Percentiles rank a stretch among this genome's conserved stretches.
Conservation (phyloP, 2,329 filamentous ascomycete genomes). For the Alternaria sp. region DNA sequence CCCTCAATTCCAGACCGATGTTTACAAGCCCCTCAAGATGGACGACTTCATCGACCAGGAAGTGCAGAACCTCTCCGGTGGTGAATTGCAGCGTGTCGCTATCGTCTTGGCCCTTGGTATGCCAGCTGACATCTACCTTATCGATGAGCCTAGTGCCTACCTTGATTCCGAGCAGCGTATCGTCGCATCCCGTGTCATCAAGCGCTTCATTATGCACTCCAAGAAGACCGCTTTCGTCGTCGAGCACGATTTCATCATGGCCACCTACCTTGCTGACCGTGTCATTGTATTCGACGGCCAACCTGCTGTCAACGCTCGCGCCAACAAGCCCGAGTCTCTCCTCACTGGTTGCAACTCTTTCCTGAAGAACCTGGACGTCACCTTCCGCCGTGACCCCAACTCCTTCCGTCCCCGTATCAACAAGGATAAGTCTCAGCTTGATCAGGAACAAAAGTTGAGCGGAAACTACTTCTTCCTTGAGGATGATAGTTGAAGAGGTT, state of each 20-base stretch:
- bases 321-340: conserved; percentile 88
- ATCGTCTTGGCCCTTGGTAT: conserved; percentile 96
- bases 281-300: conserved; percentile 98
- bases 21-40: conserved; percentile 98
- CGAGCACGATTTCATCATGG: conserved; percentile 99
- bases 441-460: conserved; percentile 92
- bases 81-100: conserved; percentile 98
- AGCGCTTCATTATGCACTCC: conserved; percentile 99
- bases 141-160: conserved; percentile 86
- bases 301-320: conserved; percentile 85
- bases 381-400: conserved; percentile 96
- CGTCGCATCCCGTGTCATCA: conserved; percentile 94
- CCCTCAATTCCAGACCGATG: conserved; percentile 98
- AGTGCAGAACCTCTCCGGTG: conserved; percentile 97
- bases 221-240: conserved; percentile 99
- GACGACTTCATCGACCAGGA: conserved; percentile 99
- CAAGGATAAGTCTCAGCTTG: conserved; percentile 92
- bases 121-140: conserved; percentile 96
- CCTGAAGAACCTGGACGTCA: conserved; percentile 95
- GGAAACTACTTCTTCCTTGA: conserved; percentile 99
- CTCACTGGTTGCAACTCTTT: conserved; percentile 96
- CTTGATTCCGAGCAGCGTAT: conserved; percentile 99
- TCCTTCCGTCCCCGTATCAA: conserved; percentile 98
- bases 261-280: conserved; percentile 80
- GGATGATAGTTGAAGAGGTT: conserved; percentile 76